phyloP scores from a whole-genome alignment of 2,329 filamentous ascomycete genomes.

The Exserohilum turcica region DNA sequence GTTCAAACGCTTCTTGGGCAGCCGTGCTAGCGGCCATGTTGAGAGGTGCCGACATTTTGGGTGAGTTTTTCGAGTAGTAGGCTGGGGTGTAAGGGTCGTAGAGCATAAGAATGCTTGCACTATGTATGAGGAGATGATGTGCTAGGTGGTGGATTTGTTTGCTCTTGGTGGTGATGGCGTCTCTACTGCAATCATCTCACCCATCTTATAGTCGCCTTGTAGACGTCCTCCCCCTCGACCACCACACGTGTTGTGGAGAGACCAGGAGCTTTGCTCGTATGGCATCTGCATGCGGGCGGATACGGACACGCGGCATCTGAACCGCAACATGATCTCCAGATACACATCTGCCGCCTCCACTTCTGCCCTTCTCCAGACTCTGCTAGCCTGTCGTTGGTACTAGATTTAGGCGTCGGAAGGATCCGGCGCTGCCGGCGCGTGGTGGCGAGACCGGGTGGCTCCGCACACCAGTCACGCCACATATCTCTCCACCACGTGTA shows the following conservation, averaged over 20 bases:
- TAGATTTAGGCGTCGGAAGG: background rate
- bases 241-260: background rate
- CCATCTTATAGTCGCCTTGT: background rate
- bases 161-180: background rate
- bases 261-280: background rate
- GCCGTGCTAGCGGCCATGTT: slow-evolving; percentile 2
- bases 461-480: slow-evolving; percentile 12
- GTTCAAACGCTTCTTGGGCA: slow-evolving; percentile 28
- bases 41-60: slow-evolving; percentile 7
- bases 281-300: background rate
- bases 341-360: background rate
- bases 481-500: slow-evolving; percentile 9
- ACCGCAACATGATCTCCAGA: background rate
- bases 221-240: background rate
- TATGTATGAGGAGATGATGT: background rate
- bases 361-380: background rate
- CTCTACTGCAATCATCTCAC: background rate
- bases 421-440: background rate
- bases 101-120: background rate
- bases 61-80: background rate
- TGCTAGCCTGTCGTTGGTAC: background rate
- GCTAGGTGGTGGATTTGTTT: background rate
- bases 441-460: slow-evolving; percentile 7
- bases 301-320: background rate
- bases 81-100: background rate